These are phyloP conservation scores for Melaleuca quinquenervia DNA, from an alignment of 345 rosid genomes.

Conservation along the genomic window DNA sequence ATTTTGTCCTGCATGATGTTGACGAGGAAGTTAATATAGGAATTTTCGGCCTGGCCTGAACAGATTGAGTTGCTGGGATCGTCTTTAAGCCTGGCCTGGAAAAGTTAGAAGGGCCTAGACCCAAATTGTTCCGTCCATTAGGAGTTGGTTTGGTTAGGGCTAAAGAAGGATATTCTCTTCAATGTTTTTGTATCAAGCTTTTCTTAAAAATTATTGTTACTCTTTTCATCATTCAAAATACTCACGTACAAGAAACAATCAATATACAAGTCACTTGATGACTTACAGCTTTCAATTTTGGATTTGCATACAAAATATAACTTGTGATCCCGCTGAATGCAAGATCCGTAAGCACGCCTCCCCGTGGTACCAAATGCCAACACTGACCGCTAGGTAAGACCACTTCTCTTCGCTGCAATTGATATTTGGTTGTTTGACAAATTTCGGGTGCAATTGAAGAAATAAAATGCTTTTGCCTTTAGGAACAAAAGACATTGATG, in stretches of 20 bases:
- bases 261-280: neutral
- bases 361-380: too few species aligned
- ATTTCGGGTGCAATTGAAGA: neutral
- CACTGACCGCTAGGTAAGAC: too few species aligned
- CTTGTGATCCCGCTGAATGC: too few species aligned
- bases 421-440: too few species aligned
- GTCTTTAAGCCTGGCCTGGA: too few species aligned
- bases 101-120: neutral
- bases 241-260: neutral
- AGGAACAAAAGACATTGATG: neutral
- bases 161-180: neutral
- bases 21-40: conserved; percentile 51
- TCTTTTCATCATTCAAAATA: neutral
- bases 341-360: too few species aligned
- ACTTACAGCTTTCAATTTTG: neutral
- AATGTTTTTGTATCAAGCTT: neutral
- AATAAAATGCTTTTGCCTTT: neutral
- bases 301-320: neutral
- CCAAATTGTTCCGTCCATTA: neutral
- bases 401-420: neutral
- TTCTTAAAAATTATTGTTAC: neutral
- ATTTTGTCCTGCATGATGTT: conserved; percentile 52
- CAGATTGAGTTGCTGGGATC: too few species aligned
- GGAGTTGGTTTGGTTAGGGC: neutral
- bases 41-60: neutral